Evolutionary conservation across 208 protist species (phyloP), one percentile per base, ranked within the genome.

Genomic region (Kentomonas sorsogonicus): DNA sequence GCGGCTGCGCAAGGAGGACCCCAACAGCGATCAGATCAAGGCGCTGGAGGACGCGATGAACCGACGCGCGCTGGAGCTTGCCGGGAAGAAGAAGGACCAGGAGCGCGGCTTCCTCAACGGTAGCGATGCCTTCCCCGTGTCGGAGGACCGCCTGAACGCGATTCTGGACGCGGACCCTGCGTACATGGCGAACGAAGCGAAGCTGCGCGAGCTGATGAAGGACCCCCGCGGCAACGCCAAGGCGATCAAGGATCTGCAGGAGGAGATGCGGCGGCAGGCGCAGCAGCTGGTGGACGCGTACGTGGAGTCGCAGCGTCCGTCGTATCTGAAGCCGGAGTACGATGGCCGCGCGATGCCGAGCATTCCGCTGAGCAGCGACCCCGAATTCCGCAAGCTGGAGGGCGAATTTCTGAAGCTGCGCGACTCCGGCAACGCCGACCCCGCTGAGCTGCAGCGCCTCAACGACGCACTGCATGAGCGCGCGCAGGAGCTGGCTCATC

Each of bases 21-120:
- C 48, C 51, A 78, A 81, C 52, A 61, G 55, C 9, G 41, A 56
- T 4, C 56, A 57, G 15, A 64, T 86, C 40, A 53, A 39, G 53
- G 40, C 53, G 18, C 29, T 75, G 41, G 63, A 79, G 55, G 47
- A 58, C 0, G 34, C 30, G 7, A 79, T 90, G 63, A 72, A 79
- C 20, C 44, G 82, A 18, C 74, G 77, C 25, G 73, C 67, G 27
- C 68, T 78, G 58, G 63, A 74, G 4, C 66, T 91, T 41, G 84
- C 83, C n/a, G 50, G 30, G n/a, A 36, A 67, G 27, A 26, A 61
- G 53, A 75, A 79, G 20, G 53, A 67, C 58, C 43, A 66, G 18
- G 74, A 79, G 34, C 68, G 81, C 23, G 60, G 30, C 41, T 86
- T 76, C 44, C 61, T 91, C 16, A 39, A 69, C 29, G 36, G 15